Base-by-base conservation (phyloP, 2,329 filamentous ascomycete species). In the Pseudohalonectria lignicola region DNA sequence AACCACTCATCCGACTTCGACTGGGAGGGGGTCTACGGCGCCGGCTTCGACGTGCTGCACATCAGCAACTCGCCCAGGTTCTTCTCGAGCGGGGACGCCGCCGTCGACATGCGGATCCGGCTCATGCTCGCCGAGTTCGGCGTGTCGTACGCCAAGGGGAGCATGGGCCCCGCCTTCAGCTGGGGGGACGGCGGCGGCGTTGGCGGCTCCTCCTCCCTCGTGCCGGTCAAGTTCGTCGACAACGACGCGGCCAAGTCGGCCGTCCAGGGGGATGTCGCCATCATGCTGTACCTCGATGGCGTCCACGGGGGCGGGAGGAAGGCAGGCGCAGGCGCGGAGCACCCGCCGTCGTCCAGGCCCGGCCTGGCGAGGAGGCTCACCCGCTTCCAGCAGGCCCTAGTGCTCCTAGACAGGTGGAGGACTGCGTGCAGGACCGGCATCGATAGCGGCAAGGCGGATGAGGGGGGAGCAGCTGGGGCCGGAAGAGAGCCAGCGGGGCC, bases 11-110 rank as follows among this genome's bases (percentile, higher is more conserved):
- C 65, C 0, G 66, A 75, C 3, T 87, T 92, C 45, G 69, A 82
- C 48, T 94, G 90, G 90, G 64, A 79, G 4, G 62, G 62, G 0
- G 60, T 71, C 18, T 98, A 98, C 51, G 88, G 87, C 0, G 48
- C 52, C 1, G 92, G 92, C 0, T 94, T 87, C 45, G 84, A 98
- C 51, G 86, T 94, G 5, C 59, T 92, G 41, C 80, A 92, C 50
- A 71, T 80, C 50, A 66, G 61, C 41, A 57, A 52, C 25, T 60
- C 68, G 18, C 64, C 71, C 19, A 57, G 72, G 13, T 56, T 78
- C 34, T 76, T 72, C 48, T 47, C 62, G 4, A 68, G 67, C 2
- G 49, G 54, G 1, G 71, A 77, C 40, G 21, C 47, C 0, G 48
- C 72, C 4, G 57, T 62, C 5, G 73, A 78, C 39, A 52, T 62